Evolutionary conservation across 2,329 filamentous ascomycete genomes (phyloP), one percentile per base, ranked within the genome.

Genomic region (Aspergillus ustus): DNA sequence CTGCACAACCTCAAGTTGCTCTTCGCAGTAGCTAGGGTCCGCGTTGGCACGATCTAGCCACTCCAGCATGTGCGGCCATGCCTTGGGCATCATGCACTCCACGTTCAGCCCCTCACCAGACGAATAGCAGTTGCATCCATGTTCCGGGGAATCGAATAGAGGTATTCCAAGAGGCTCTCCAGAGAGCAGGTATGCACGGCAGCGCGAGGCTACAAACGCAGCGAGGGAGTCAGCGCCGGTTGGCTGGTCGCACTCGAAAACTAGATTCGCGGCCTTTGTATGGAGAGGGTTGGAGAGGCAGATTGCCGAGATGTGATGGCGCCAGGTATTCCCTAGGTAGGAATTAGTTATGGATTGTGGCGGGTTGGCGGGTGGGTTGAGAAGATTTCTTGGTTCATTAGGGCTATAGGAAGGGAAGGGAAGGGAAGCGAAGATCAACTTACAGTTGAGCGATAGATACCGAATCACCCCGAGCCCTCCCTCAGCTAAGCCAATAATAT

Each of bases 401-500:
- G 7, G 25, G 8, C 44, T 31, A n/a, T 2, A 9, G 22, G 11
- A 11, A 46, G 5, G 28, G 19, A 7, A 49, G 22, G 43, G 15
- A 44, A 17, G 7, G 15, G 11, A 5, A 2, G 22, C 45, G 34
- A 25, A 25, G 22, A n/a, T 20, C 4, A 89, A 89, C 72, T 79
- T 83, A 73, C 80, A 81, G 9, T 85, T 72, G 3, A 82, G 66
- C 40, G 87, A 82, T 9, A 95, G 79, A 64, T 90, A 89, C 15
- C 77, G 70, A 29, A 89, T 75, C 0, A 87, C 79, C 1, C 82
- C 77, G 34, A 88, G 82, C 0, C 87, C 88, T 3, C 87, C 88
- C 58, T 90, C 87, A 1, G 89, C 87, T 17, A 95, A 78, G 1
- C 85, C 91, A 52, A 97, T 81, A 34, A 97, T 73, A 70, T 93